These are phyloP conservation scores for Sphaerulina populicola DNA, from an alignment of 2,329 filamentous ascomycete genomes.

Conservation along the genomic window DNA sequence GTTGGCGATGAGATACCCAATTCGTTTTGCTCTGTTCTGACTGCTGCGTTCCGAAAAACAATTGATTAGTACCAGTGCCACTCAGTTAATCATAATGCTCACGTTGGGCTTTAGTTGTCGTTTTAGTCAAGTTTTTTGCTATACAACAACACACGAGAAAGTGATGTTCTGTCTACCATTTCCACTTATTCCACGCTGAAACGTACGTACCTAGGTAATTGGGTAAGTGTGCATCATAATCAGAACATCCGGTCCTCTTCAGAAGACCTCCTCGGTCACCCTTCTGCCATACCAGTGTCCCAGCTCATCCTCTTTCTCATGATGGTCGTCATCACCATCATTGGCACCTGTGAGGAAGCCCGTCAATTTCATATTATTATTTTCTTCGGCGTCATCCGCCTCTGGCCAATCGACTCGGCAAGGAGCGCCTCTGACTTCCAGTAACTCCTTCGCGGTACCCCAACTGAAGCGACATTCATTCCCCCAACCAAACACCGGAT, in stretches of 20 bases:
- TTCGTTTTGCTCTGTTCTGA: slow-evolving; percentile 17
- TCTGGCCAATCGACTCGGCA: slow-evolving; percentile 73
- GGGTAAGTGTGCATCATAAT: not conserved
- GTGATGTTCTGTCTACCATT: too few species aligned
- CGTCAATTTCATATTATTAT: slow-evolving; percentile 56
- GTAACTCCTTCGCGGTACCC: slow-evolving; percentile 87
- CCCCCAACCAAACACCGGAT: slow-evolving; percentile 92
- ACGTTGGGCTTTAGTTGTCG: not conserved
- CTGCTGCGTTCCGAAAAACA: slow-evolving; percentile 15
- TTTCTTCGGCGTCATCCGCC: slow-evolving; percentile 56
- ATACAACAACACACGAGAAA: too few species aligned
- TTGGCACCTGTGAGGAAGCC: slow-evolving; percentile 57
- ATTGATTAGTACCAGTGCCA: not conserved
- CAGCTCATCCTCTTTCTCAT: slow-evolving; percentile 55
- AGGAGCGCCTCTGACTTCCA: slow-evolving; percentile 65
- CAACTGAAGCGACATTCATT: slow-evolving; percentile 89
- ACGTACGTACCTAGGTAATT: too few species aligned
- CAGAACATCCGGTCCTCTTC: slow-evolving; percentile 9
- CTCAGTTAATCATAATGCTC: slow-evolving; percentile 2
- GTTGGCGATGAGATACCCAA: slow-evolving; percentile 21
- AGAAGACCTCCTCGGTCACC: slow-evolving; percentile 64
- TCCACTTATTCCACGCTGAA: too few species aligned
- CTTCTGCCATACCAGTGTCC: slow-evolving; percentile 73
- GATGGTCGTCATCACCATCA: slow-evolving; percentile 40
- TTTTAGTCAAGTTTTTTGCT: not conserved